phyloP scores from a whole-genome alignment of 2,329 filamentous ascomycete genomes.

The Beauveria scarabaeidicola region DNA sequence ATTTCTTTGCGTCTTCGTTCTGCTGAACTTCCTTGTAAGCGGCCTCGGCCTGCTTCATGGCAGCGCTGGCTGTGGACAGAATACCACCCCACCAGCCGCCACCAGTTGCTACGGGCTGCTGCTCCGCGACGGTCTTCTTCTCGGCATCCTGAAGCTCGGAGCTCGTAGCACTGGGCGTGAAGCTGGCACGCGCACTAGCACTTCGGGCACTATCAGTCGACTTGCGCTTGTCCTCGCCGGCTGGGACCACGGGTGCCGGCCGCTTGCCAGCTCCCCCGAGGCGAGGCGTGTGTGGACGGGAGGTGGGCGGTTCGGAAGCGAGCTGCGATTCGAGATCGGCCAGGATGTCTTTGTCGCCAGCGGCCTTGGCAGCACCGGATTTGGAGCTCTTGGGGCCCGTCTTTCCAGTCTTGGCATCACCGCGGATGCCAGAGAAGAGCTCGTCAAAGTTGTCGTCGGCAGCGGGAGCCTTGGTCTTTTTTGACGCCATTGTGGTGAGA shows the following conservation, averaged over 20 bases:
- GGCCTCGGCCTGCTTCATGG: slow-evolving; percentile 85
- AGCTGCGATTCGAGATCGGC: slow-evolving; percentile 73
- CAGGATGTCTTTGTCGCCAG: slow-evolving; percentile 63
- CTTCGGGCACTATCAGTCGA: slow-evolving; percentile 70
- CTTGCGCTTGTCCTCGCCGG: slow-evolving; percentile 66
- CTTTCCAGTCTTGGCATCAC: slow-evolving; percentile 44
- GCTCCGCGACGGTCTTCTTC: slow-evolving; percentile 40
- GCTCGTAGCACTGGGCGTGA: slow-evolving; percentile 60
- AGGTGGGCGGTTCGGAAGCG: slow-evolving; percentile 60
- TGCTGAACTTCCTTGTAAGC: slow-evolving; percentile 92
- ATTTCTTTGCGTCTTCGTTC: slow-evolving; percentile 93
- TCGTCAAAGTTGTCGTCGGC: slow-evolving; percentile 57
- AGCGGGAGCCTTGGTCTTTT: slow-evolving; percentile 44
- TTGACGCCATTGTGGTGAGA: slow-evolving; percentile 44
- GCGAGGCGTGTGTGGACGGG: slow-evolving; percentile 77
- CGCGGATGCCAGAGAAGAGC: slow-evolving; percentile 54
- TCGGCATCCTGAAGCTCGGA: slow-evolving; percentile 51
- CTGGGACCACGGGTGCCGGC: slow-evolving; percentile 41
- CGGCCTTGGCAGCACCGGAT: slow-evolving; percentile 39
- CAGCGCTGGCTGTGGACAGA: slow-evolving; percentile 61
- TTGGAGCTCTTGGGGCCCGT: slow-evolving; percentile 34
- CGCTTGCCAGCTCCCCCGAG: slow-evolving; percentile 40
- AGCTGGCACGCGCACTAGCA: slow-evolving; percentile 61
- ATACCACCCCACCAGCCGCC: slow-evolving; percentile 88
- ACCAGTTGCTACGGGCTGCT: slow-evolving; percentile 34